Base-by-base conservation (phyloP, 2,329 filamentous ascomycete genomes). In the Triangularia setosa region DNA sequence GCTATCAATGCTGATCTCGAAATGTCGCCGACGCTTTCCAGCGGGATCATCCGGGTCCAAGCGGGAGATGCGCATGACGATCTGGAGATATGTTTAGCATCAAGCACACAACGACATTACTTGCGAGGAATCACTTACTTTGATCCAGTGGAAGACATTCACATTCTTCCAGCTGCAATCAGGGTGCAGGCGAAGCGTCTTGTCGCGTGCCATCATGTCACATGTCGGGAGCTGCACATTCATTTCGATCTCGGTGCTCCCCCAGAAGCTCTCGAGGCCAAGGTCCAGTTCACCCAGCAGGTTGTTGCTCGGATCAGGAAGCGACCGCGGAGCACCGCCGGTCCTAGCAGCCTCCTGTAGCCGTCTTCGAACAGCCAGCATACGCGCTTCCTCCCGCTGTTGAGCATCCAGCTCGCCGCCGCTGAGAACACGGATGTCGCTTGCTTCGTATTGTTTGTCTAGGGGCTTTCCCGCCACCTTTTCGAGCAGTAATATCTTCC, bases 1-100 rank as follows among this genome's bases (percentile, higher is more conserved):
- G 1, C 93, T 97, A 77, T 97, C 93, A 71, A 97, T 97, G 69
- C 92, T 96, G 72, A 97, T 97, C 76, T 97, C 93, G 70, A 96
- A 97, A 74, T 97, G 93, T 33, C 93, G 86, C 68, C 93, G 87
- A 73, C 93, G 93, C 67, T 80, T 83, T 35, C 83, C 84, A 0
- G 81, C 82, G 0, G 92, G 88, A 71, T 96, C 91, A 11, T 89
- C 87, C 44, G 88, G 85, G 71, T 97, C 93, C 14, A 90, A 81
- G 71, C 92, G 92, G 28, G 93, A 97, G 56, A 97, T 88, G 60
- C 93, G 90, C 87, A 97, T 91, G 66, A 97, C 92, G 73, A 97
- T 92, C 91, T 94, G 40, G 40, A 48, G 40, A 67, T 1, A 24
- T 24, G n/a, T 40, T 56, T 4, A 61, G 56, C 48, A 8, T 64